Evolutionary conservation across 805 yeast genomes (phyloP).

Genomic region (Yamadazyma paraphyllophila): DNA sequence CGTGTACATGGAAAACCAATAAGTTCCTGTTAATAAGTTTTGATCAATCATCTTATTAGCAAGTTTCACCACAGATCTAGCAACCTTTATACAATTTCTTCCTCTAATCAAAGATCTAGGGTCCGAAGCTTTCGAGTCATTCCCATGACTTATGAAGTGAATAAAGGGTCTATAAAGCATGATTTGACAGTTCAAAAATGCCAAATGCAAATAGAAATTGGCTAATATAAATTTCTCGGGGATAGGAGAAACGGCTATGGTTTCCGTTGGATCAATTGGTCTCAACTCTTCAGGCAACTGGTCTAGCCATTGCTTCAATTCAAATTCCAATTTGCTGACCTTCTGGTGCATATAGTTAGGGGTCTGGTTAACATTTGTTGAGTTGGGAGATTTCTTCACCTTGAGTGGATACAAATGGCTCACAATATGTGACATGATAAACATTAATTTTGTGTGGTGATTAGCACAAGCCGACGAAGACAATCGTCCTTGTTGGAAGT

Average conservation of each 20-base stretch:
- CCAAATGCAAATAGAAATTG: constrained; percentile 67
- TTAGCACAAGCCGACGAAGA: constrained; percentile 81
- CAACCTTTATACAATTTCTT: constrained; percentile 78
- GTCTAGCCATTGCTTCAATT: constrained; percentile 69
- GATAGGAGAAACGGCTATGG: constrained; percentile 16
- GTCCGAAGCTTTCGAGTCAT: constrained; percentile 36
- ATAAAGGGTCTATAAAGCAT: constrained; percentile 85
- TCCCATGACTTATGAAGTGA: constrained; percentile 69
- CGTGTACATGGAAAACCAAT: constrained; percentile 90
- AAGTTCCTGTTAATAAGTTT: constrained; percentile 74
- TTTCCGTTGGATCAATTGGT: constrained; percentile 60
- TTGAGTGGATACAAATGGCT: constrained; percentile 74
- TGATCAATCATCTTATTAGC: constrained; percentile 78
- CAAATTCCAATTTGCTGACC: constrained; percentile 64
- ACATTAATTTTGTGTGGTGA: constrained; percentile 73
- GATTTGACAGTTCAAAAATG: constrained; percentile 74
- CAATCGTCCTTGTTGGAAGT: constrained; percentile 50
- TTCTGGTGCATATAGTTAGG: constrained; percentile 39
- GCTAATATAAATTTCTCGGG: constrained; percentile 67
- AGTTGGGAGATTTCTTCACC: constrained; percentile 23
- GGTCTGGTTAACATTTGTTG: constrained; percentile 14
- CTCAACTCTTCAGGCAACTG: constrained; percentile 66
- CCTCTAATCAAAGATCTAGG: constrained; percentile 71
- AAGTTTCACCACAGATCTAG: constrained; percentile 74
- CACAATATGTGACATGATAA: constrained; percentile 69